phyloP scores from a whole-genome alignment of 1,139 yeast species.

The Saccharomycopsis phalli region DNA sequence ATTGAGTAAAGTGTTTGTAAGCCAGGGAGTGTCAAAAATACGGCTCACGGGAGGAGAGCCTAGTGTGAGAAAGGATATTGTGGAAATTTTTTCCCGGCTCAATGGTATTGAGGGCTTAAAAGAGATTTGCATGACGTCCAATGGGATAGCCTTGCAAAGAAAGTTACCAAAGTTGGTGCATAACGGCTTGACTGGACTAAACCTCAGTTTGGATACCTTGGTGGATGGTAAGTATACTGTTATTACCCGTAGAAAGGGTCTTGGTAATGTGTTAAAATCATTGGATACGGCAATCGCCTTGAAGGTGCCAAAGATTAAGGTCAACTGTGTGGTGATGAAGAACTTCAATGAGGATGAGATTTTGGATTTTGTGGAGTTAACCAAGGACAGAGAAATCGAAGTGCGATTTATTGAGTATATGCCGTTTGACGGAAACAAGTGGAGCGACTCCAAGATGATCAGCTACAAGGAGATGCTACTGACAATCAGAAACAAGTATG shows the following conservation, averaged over 20 bases:
- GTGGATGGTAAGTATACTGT: constrained; percentile 40
- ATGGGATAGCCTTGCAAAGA: constrained; percentile 40
- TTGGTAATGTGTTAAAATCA: constrained; percentile 34
- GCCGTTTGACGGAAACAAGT: constrained; percentile 47
- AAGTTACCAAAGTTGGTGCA: constrained; percentile 33
- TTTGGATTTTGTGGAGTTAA: constrained; percentile 34
- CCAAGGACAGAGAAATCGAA: constrained; percentile 33
- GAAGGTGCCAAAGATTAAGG: constrained; percentile 36
- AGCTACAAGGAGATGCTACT: constrained; percentile 34
- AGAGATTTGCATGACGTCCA: constrained; percentile 41
- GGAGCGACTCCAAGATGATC: constrained; percentile 37
- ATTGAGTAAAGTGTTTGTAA: constrained; percentile 35
- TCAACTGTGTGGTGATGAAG: constrained; percentile 41
- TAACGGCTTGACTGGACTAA: constrained; percentile 37
- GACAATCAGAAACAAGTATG: constrained; percentile 26
- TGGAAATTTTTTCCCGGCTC: constrained; percentile 32
- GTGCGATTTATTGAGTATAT: constrained; percentile 45
- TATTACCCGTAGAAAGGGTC: constrained; percentile 41
- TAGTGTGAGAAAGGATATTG: constrained; percentile 39
- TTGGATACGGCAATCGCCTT: constrained; percentile 34
- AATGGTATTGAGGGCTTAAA: constrained; percentile 32
- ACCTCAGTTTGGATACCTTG: constrained; percentile 39
- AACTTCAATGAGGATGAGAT: constrained; percentile 44
- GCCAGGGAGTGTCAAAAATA: constrained; percentile 39
- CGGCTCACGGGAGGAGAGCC: constrained; percentile 49